Evolutionary conservation across 805 yeast genomes (phyloP), one percentile per base, ranked within the genome.

Genomic region (Kluyveromyces nonfermentans): DNA sequence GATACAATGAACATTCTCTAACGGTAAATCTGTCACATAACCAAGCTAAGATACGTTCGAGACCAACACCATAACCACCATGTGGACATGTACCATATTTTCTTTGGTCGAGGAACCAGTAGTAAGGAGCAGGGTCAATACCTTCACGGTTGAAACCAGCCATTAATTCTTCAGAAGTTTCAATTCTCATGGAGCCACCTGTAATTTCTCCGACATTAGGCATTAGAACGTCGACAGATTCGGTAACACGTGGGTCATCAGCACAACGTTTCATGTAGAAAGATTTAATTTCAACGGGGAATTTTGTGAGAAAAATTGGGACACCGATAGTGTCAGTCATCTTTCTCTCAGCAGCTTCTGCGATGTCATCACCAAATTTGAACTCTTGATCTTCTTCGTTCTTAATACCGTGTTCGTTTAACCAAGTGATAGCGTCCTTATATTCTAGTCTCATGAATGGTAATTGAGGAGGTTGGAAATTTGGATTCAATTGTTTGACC

Each of bases 161-260:
- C 56, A 84, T 63, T 56, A 93, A 74, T 67, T 90, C 97, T 36
- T 86, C 87, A 47, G 75, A 69, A 57, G 79, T 78, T 50, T 75
- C 78, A 53, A 87, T 88, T 77, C 99, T 89, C 99, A 93, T 93
- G 39, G 97, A 90, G 47, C 98, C 99, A 67, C 99, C 99, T 37
- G 95, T 86, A 59, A 93, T 84, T 71, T 93, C 99, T 64, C 99
- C 99, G 46, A 93, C 99, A 56, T 86, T 90, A 57, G 99, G 99
- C 96, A 93, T 89, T 63, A 93, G 75, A 32, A 93, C 96, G 68
- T 93, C 99, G 37, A 93, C 98, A 41, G 96, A 85, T 70, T 94
- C 98, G 45, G 99, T 93, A 58, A 93, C 97, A 60, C 96, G 77
- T 47, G 82, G 82, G 61, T 90, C 97, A 58, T 87, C 96, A 6